These are phyloP conservation scores for Microthlaspi erraticum DNA, from an alignment of 345 rosid genomes.

Conservation along the genomic window DNA sequence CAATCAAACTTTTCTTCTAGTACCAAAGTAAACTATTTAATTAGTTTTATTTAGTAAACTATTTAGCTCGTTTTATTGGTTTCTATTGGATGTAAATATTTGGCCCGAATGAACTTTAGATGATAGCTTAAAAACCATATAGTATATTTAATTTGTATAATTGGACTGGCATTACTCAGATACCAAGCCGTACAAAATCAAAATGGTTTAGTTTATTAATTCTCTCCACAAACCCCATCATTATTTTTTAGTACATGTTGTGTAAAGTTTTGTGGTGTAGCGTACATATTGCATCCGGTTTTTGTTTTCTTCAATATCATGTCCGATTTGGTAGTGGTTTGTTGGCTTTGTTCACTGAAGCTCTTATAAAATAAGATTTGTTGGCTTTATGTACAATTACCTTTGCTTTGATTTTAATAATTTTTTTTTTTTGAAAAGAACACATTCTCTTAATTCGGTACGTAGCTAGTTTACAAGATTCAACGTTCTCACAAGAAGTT, in stretches of 20 bases:
- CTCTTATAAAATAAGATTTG: conserved; percentile 2
- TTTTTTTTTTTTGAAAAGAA: not conserved
- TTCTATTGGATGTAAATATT: not conserved
- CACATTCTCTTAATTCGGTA: not conserved
- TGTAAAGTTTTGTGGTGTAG: conserved; percentile 18
- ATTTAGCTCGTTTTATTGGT: not conserved
- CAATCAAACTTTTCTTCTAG: not conserved
- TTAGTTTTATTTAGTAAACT: not conserved
- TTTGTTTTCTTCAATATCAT: conserved; percentile 6
- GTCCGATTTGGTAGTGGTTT: not conserved
- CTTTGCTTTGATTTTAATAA: not conserved
- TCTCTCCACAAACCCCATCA: not conserved
- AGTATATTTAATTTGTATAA: not conserved
- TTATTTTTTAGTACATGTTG: conserved; percentile 5
- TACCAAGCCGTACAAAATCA: conserved; percentile 15
- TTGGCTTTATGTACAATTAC: not conserved
- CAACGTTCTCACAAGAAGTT: not conserved
- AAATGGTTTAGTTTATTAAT: not conserved
- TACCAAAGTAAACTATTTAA: not conserved
- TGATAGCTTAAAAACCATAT: not conserved
- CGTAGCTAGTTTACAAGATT: not conserved
- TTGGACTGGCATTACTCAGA: not conserved
- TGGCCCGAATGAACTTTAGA: not conserved
- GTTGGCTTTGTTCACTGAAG: not conserved
- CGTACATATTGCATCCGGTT: not conserved